A percentile compares a stretch with the other conserved stretches of the same genome.
phyloP scores from a whole-genome alignment of 2,329 filamentous ascomycete species.

The Teratosphaeria pseudoeucalypti region DNA sequence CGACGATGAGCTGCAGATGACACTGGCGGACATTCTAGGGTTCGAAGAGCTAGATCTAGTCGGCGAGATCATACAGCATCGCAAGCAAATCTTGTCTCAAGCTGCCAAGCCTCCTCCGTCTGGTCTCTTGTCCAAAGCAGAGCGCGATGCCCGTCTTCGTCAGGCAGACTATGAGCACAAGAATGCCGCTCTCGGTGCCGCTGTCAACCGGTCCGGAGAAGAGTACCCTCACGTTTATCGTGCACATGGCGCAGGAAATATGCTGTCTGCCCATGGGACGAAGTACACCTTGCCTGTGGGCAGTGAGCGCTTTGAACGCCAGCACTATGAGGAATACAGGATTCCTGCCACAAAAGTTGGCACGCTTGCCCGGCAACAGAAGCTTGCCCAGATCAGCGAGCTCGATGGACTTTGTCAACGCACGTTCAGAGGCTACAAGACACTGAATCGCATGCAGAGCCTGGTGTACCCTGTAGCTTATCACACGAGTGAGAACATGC shows the following conservation, averaged over 20 bases:
- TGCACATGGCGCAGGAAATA: conserved; percentile 72
- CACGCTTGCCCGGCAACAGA: conserved; percentile 59
- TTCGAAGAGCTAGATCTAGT: conserved; percentile 91
- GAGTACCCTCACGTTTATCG: conserved; percentile 93
- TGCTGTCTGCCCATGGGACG: conserved; percentile 65
- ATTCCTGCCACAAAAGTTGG: conserved; percentile 78
- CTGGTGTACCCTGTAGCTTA: conserved; percentile 92
- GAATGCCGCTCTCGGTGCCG: conserved; percentile 57
- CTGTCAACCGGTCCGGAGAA: conserved; percentile 58
- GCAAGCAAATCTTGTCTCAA: conserved; percentile 51
- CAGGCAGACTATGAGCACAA: conserved; percentile 78
- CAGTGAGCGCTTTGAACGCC: conserved; percentile 57
- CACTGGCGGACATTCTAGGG: conserved; percentile 78
- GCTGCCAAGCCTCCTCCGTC: conserved; percentile 27
- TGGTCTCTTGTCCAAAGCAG: conserved; percentile 59
- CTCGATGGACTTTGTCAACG: conserved; percentile 79
- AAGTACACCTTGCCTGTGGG: conserved; percentile 75
- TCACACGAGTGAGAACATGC: conserved; percentile 94
- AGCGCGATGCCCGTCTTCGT: conserved; percentile 69
- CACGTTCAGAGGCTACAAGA: conserved; percentile 92
- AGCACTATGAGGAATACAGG: conserved; percentile 77
- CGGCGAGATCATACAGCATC: conserved; percentile 74
- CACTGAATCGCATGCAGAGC: conserved; percentile 96
- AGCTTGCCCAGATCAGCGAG: conserved; percentile 65
- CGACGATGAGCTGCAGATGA: conserved; percentile 84